Conservation (phyloP, 2,329 filamentous ascomycete species). For the Pseudocercospora musae region DNA sequence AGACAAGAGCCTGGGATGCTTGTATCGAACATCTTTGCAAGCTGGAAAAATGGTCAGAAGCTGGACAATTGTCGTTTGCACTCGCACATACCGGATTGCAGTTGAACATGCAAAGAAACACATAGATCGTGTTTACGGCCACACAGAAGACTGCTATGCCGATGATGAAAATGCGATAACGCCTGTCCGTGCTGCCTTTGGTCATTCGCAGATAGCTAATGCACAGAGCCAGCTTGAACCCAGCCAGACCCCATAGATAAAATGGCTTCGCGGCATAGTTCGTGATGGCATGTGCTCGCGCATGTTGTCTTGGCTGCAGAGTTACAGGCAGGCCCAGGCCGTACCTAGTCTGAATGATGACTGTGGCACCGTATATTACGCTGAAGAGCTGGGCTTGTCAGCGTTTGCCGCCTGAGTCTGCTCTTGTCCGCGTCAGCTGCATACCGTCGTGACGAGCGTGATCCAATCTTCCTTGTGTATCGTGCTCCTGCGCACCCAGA, state of each 20-base stretch:
- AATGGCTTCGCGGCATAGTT: constrained; percentile 20
- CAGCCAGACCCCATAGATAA: constrained; percentile 19
- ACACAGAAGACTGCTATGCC: constrained; percentile 17
- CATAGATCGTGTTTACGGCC: constrained; percentile 11
- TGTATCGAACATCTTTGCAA: constrained; percentile 17
- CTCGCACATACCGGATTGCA: constrained; percentile 11
- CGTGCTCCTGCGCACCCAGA: constrained; percentile 15
- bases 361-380: constrained; percentile 13
- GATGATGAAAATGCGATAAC: constrained; percentile 14
- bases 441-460: constrained; percentile 19
- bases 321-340: constrained; percentile 14
- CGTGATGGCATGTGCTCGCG: constrained; percentile 9
- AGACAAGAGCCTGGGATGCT: constrained; percentile 82
- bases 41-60: constrained; percentile 7
- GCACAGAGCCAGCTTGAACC: constrained; percentile 20
- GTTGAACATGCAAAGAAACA: constrained; percentile 14
- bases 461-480: constrained; percentile 19
- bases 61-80: neutral
- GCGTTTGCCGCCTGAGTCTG: neutral
- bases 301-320: constrained; percentile 9
- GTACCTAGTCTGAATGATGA: constrained; percentile 16
- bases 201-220: constrained; percentile 21
- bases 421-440: neutral
- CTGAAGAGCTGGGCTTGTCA: constrained; percentile 12
- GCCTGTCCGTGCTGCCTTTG: constrained; percentile 11